These are phyloP conservation scores for Arctium lappa DNA, from an alignment of 129 eudicot species.

Conservation along the genomic window DNA sequence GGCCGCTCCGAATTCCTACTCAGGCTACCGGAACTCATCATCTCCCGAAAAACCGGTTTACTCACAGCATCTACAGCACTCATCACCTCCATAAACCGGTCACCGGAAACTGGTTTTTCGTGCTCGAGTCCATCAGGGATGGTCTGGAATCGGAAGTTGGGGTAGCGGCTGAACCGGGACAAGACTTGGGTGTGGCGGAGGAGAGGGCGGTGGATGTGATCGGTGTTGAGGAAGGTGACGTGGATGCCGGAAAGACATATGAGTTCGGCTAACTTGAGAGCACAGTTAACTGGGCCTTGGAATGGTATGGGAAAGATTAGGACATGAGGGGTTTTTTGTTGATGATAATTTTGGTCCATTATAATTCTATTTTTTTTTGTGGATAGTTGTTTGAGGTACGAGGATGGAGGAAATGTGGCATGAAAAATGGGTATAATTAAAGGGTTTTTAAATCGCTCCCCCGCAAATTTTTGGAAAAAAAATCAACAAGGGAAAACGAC, in stretches of 20 bases:
- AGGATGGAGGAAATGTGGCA: neutral
- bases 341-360: conserved; percentile 25
- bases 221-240: conserved; percentile 60
- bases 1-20: conserved; percentile 21
- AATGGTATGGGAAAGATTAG: conserved; percentile 62
- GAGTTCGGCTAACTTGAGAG: conserved; percentile 63
- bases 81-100: conserved; percentile 32
- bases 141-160: conserved; percentile 31
- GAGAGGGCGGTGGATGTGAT: conserved; percentile 53
- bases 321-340: conserved; percentile 36
- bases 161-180: conserved; percentile 39
- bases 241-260: conserved; percentile 44
- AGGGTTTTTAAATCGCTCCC: too few relatives aligned
- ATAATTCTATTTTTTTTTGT: neutral
- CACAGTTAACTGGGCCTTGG: conserved; percentile 66
- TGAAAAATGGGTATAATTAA: neutral
- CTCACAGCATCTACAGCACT: conserved; percentile 16
- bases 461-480: too few relatives aligned
- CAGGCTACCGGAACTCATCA: conserved; percentile 25
- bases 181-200: conserved; percentile 39
- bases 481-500: too few relatives aligned
- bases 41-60: conserved; percentile 30
- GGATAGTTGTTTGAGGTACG: neutral
- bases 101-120: conserved; percentile 27
- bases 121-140: conserved; percentile 36